Evolutionary conservation across 2,329 filamentous ascomycete species (phyloP).

Genomic region (Byssochlamys sp.): DNA sequence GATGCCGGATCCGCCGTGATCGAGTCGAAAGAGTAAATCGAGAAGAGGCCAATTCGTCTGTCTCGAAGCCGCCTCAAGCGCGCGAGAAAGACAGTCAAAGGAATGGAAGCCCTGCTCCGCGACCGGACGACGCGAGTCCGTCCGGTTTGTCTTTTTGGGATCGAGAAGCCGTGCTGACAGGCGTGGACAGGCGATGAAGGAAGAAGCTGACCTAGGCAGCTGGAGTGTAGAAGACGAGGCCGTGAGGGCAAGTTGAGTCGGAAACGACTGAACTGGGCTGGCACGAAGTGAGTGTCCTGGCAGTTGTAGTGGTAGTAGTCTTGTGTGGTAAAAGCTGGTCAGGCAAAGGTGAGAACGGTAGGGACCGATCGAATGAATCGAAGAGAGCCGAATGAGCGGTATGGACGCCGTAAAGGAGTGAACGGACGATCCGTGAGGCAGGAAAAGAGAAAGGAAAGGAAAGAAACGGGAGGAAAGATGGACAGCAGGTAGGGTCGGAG

Average conservation of each 20-base stretch:
- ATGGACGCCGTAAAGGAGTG: constrained; percentile 45
- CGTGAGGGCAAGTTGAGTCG: constrained; percentile 8
- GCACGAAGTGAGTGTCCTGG: constrained; percentile 28
- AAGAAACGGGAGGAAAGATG: constrained; percentile 17
- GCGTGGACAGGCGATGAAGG: constrained; percentile 13
- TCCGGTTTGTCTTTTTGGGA: background rate
- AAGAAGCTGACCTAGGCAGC: constrained; percentile 32
- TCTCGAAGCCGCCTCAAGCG: constrained; percentile 30
- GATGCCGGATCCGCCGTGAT: constrained; percentile 18
- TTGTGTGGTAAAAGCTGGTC: background rate
- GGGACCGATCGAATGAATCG: constrained; percentile 2
- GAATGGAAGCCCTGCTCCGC: constrained; percentile 21
- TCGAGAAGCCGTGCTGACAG: constrained; percentile 12
- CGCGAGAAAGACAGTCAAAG: constrained; percentile 20
- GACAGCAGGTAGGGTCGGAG: constrained; percentile 11
- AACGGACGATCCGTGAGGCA: constrained; percentile 34
- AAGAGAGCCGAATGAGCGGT: constrained; percentile 25
- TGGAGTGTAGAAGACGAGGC: constrained; percentile 9
- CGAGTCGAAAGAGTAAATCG: constrained; percentile 21
- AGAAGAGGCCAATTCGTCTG: constrained; percentile 8
- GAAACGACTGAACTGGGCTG: constrained; percentile 15
- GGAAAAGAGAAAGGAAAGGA: constrained; percentile 16
- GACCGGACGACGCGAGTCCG: background rate
- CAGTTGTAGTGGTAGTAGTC: constrained; percentile 8
- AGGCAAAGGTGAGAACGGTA: constrained; percentile 4